Conservation (phyloP, 148 eudicot genomes). For the Oxyria digyna region DNA sequence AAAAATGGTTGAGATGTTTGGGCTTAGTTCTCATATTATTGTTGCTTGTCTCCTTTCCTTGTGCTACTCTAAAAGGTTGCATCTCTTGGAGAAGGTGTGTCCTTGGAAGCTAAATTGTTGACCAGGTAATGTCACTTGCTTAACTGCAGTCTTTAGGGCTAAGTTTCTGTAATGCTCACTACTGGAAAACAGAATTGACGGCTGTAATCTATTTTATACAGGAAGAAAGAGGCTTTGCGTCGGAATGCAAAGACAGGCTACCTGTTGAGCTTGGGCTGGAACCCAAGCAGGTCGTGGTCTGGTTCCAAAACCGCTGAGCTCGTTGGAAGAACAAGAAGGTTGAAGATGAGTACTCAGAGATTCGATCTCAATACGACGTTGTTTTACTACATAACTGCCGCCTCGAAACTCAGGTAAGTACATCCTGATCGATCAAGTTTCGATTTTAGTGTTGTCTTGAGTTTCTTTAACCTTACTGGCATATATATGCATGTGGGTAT, state of each 20-base stretch:
- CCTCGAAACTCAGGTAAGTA: constrained; percentile 62
- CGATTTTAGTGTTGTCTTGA: too few species aligned
- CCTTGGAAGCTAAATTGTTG: constrained; percentile 88
- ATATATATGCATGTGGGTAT: not conserved
- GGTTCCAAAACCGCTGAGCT: constrained; percentile 93
- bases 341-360: constrained; percentile 57
- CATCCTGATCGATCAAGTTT: not conserved
- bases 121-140: constrained; percentile 48
- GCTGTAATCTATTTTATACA: constrained; percentile 29
- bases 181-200: not conserved
- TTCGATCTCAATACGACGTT: constrained; percentile 37
- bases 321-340: constrained; percentile 77
- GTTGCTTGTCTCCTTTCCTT: not conserved
- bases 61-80: constrained; percentile 52
- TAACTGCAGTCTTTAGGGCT: not conserved
- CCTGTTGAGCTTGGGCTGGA: constrained; percentile 71
- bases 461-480: not conserved
- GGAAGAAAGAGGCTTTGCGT: constrained; percentile 96
- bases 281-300: constrained; percentile 81
- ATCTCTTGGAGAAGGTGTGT: constrained; percentile 90
- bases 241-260: constrained; percentile 67
- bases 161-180: not conserved
- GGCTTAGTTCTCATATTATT: not conserved
- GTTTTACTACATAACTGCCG: constrained; percentile 49
- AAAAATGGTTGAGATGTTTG: not conserved